Base-by-base conservation (phyloP, 495 filamentous ascomycete genomes). In the Opeltia flavorubescens region DNA sequence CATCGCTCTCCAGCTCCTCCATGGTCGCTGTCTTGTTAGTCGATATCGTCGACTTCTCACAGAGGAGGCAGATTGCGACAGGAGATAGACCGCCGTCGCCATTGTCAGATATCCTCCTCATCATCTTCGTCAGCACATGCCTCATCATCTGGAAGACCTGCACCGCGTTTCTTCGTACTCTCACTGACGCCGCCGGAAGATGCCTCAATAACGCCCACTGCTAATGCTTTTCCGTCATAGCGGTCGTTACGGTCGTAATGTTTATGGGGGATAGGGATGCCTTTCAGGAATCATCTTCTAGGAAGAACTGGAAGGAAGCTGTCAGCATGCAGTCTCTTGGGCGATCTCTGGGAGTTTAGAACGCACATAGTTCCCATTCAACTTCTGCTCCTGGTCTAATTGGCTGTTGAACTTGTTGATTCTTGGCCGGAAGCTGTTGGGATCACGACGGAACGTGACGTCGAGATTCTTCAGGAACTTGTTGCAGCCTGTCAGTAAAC, bases 331-430 rank as follows among this genome's bases (percentile, higher is more conserved):
- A 15, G 30, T 15, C 8, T 33, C 9, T 9, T 9, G 8, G 30
- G 7, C 23, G 34, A 9, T 46, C 29, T 11, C 25, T 27, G 43
- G 59, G 33, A 66, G 44, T 25, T 31, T 31, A 13, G 21, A 36
- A 76, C 80, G 75, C 74, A 86, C 82, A 70, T 83, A 96, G 67
- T 95, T 96, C 51, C 91, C 91, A 53, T 61, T 68, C 56, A 88
- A 55, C 76, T 98, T 98, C 72, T 98, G 91, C 59, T 95, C 91
- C 61, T 95, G 88, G 63, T 98, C 91, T 53, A 95, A 69, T 66
- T 96, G 93, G 61, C 82, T 88, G 62, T 94, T 79, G 56, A 78
- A 67, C 76, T 98, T 98, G 77, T 98, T 98, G 75, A 98, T 98
- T 63, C 93, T 84, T 34, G 93, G 91, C 27, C 91, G 77, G 71